Evolutionary conservation across 2,329 filamentous ascomycete genomes (phyloP).

Genomic region (Trichoderma guizhouense): DNA sequence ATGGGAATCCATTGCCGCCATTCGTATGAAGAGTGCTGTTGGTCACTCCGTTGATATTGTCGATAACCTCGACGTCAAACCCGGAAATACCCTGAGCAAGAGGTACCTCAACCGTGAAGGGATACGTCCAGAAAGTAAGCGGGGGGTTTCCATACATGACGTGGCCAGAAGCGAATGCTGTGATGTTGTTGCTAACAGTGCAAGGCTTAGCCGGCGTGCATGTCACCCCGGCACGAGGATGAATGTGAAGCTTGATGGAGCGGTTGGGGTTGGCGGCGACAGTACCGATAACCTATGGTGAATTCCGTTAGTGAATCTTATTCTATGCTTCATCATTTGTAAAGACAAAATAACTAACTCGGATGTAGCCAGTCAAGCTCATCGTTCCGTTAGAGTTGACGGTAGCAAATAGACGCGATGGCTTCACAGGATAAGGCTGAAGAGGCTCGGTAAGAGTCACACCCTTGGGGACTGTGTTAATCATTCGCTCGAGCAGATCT

Average conservation of each 20-base stretch:
- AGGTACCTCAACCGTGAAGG: slow-evolving; percentile 6
- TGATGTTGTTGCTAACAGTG: not conserved
- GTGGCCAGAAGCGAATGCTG: not conserved
- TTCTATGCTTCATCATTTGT: not conserved
- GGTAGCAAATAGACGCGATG: slow-evolving; percentile 14
- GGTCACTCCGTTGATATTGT: slow-evolving; percentile 13
- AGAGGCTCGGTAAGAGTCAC: slow-evolving; percentile 17
- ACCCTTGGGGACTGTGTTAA: slow-evolving; percentile 19
- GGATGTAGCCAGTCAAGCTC: slow-evolving; percentile 13
- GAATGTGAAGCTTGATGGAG: slow-evolving; percentile 17
- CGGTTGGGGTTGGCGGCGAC: slow-evolving; percentile 14
- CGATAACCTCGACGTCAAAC: slow-evolving; percentile 19
- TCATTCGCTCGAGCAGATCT: slow-evolving; percentile 18
- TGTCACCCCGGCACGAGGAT: slow-evolving; percentile 12
- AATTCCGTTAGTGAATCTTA: not conserved
- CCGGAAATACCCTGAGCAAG: slow-evolving; percentile 11
- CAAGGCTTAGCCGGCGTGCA: slow-evolving; percentile 5
- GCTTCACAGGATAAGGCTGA: slow-evolving; percentile 18
- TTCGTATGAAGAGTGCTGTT: slow-evolving; percentile 17
- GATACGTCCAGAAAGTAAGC: slow-evolving; percentile 16
- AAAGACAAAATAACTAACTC: not conserved
- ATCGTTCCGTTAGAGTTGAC: slow-evolving; percentile 18
- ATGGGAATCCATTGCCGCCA: slow-evolving; percentile 18
- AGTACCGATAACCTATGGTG: not conserved
- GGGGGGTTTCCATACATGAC: slow-evolving; percentile 11